Percentiles rank a stretch among this genome's conserved stretches.
Evolutionary conservation across 345 rosid species (phyloP).

Genomic region (Pelargonium nanum): DNA sequence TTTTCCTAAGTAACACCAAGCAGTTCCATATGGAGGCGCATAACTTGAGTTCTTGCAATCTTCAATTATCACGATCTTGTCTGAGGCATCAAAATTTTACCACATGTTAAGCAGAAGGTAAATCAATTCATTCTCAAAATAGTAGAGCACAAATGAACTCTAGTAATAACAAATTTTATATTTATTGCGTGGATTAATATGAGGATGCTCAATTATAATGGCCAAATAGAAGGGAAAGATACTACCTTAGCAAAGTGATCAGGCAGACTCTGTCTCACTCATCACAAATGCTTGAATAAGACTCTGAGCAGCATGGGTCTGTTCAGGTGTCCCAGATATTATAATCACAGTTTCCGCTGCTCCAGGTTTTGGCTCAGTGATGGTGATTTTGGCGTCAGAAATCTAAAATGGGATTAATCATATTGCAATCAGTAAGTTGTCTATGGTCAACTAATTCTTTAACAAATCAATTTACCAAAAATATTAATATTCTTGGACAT

Average conservation of each 20-base stretch:
- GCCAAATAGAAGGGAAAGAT: background rate
- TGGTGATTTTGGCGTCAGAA: conserved; percentile 56
- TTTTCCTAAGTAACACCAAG: background rate
- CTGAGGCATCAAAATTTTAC: background rate
- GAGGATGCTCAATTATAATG: background rate
- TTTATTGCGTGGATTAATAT: background rate
- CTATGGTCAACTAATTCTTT: background rate
- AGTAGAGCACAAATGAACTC: background rate
- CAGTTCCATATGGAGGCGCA: background rate
- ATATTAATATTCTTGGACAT: background rate
- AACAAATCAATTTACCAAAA: background rate
- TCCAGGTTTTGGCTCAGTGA: conserved; percentile 49
- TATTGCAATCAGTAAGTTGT: background rate
- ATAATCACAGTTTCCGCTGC: conserved; percentile 49
- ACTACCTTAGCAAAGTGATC: conserved; percentile 15
- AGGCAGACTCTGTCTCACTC: conserved; percentile 44
- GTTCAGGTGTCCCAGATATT: conserved; percentile 77
- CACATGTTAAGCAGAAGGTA: background rate
- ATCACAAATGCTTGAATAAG: conserved; percentile 76
- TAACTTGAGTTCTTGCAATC: background rate
- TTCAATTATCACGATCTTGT: background rate
- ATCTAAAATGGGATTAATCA: conserved; percentile 23
- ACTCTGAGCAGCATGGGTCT: conserved; percentile 73
- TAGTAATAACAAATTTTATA: no score
- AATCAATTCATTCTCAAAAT: background rate